A percentile compares a stretch with the other conserved stretches of the same genome.
Evolutionary conservation across 78 protist genomes (phyloP).

Genomic region (Cyanophora paradoxa): DNA sequence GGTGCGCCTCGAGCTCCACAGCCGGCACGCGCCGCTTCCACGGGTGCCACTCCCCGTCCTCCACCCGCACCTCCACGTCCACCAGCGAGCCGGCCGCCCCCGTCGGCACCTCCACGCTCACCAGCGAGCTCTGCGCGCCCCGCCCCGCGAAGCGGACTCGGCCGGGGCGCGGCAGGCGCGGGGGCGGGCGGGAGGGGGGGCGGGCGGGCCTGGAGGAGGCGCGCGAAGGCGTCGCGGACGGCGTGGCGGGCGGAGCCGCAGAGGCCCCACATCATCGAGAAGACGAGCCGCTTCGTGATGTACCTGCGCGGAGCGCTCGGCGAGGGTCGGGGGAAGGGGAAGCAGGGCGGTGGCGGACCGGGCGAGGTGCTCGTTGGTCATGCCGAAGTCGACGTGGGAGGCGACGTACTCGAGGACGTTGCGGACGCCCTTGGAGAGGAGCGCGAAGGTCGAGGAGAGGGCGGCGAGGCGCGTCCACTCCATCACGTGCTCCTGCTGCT

Average conservation of each 20-base stretch:
- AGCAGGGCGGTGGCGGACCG: conserved; percentile 58
- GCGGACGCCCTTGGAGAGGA: conserved; percentile 53
- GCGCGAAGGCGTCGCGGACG: conserved; percentile 57
- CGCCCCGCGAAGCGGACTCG: background rate
- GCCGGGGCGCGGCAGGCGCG: background rate
- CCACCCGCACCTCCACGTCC: conserved; percentile 66
- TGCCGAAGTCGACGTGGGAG: conserved; percentile 66
- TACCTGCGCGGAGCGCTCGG: too few species aligned
- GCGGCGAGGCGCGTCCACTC: conserved; percentile 59
- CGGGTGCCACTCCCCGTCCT: conserved; percentile 70
- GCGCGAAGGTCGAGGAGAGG: conserved; percentile 56
- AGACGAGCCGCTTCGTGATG: conserved; percentile 53
- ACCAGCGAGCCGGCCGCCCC: conserved; percentile 40
- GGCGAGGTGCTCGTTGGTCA: conserved; percentile 30
- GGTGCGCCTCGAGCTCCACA: conserved; percentile 26
- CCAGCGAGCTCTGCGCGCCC: background rate
- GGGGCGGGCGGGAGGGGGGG: conserved; percentile 22
- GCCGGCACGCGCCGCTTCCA: conserved; percentile 55
- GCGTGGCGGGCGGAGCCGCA: conserved; percentile 62
- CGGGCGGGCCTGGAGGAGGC: conserved; percentile 9
- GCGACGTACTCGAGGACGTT: conserved; percentile 65
- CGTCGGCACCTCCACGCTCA: too few species aligned
- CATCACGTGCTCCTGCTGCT: conserved; percentile 70
- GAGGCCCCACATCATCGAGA: conserved; percentile 84
- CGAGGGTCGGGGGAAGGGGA: conserved; percentile 1